Conservation (phyloP, 2,329 filamentous ascomycete genomes). For the Phoma sp. region DNA sequence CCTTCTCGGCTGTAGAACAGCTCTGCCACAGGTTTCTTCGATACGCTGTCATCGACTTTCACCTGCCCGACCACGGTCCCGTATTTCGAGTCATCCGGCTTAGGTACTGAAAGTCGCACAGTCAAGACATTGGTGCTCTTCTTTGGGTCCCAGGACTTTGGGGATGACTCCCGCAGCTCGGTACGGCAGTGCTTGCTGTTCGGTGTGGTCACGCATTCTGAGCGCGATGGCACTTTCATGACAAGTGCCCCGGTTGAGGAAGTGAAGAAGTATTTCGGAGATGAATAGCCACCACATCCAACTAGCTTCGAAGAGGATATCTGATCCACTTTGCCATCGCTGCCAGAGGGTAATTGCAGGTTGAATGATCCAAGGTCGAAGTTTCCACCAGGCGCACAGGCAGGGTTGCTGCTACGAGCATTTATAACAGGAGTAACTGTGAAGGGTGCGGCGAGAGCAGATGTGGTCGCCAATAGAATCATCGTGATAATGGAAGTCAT, state of each 20-base stretch:
- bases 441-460: neutral
- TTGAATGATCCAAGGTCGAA: slow-evolving; percentile 35
- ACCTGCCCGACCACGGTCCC: slow-evolving; percentile 53
- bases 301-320: slow-evolving; percentile 42
- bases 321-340: slow-evolving; percentile 32
- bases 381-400: slow-evolving; percentile 31
- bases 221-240: slow-evolving; percentile 51
- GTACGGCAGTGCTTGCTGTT: slow-evolving; percentile 55
- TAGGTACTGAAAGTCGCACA: slow-evolving; percentile 38
- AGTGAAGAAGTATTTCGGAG: slow-evolving; percentile 44
- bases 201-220: slow-evolving; percentile 50
- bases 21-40: slow-evolving; percentile 52
- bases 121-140: slow-evolving; percentile 44
- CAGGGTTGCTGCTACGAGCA: neutral
- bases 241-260: slow-evolving; percentile 44
- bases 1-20: slow-evolving; percentile 50
- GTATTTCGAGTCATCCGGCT: slow-evolving; percentile 44
- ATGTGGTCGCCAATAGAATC: neutral
- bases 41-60: slow-evolving; percentile 47
- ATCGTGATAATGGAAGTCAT: neutral
- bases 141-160: slow-evolving; percentile 45
- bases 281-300: slow-evolving; percentile 49
- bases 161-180: slow-evolving; percentile 50
- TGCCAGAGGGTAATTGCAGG: slow-evolving; percentile 52
- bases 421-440: neutral